These are phyloP conservation scores for Medicago truncatula DNA, from an alignment of 306 rosid genomes.

Conservation along the genomic window MtrunA17r5.0-ANR NC_053049.1:38961001-38961500, in stretches of 20 bases:
- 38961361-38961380: neutral
- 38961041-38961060: neutral
- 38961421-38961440: too few species aligned
- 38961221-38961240: conserved; percentile 39
- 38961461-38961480: neutral
- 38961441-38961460: neutral
- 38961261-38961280: conserved; percentile 54
- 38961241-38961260: conserved; percentile 39
- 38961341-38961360: neutral
- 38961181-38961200: conserved; percentile 61
- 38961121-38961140: conserved; percentile 64
- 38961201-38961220: conserved; percentile 44
- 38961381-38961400: neutral
- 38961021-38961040: neutral
- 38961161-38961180: conserved; percentile 53
- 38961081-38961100: conserved; percentile 38
- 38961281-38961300: conserved; percentile 56
- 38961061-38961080: neutral
- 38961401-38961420: neutral
- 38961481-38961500: neutral
- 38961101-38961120: conserved; percentile 47
- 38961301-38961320: neutral
- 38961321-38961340: neutral
- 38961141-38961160: conserved; percentile 54
- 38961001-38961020: conserved; percentile 49